Evolutionary conservation across 1,139 yeast species (phyloP).

Genomic region (Meyerozyma elateridarum): DNA sequence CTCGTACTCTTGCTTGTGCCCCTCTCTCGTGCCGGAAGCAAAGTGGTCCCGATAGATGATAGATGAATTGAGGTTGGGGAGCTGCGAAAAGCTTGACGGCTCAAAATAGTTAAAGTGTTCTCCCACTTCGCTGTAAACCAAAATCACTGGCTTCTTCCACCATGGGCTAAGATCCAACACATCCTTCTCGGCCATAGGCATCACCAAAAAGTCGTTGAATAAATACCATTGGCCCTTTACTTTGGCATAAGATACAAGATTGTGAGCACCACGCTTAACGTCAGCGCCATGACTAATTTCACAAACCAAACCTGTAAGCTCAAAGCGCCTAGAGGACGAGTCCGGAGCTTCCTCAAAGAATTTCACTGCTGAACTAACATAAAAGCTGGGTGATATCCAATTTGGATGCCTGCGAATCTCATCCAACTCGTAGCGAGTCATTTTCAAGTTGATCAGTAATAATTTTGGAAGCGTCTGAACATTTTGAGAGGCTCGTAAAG

Average conservation of each 20-base stretch:
- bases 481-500: conserved; percentile 46
- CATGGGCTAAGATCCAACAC: conserved; percentile 60
- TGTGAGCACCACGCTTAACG: conserved; percentile 44
- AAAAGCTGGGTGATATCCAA: conserved; percentile 63
- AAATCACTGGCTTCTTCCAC: conserved; percentile 83
- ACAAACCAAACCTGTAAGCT: conserved; percentile 64
- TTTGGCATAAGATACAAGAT: conserved; percentile 54
- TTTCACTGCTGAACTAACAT: conserved; percentile 29
- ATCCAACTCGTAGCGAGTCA: conserved; percentile 46
- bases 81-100: conserved; percentile 15
- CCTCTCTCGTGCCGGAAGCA: conserved; percentile 63
- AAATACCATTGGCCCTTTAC: conserved; percentile 68
- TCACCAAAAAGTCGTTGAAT: conserved; percentile 91
- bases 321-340: conserved; percentile 45
- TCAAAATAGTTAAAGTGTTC: conserved; percentile 22
- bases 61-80: conserved; percentile 47
- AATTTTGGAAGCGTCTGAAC: conserved; percentile 61
- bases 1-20: conserved; percentile 56
- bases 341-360: conserved; percentile 32
- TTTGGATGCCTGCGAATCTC: conserved; percentile 33
- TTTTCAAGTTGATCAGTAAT: conserved; percentile 55
- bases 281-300: conserved; percentile 58
- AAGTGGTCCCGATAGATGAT: conserved; percentile 74
- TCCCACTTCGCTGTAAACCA: conserved; percentile 47
- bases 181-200: conserved; percentile 68